phyloP scores from a whole-genome alignment of 805 yeast genomes.

The Scheffersomyces amazonensis region DNA sequence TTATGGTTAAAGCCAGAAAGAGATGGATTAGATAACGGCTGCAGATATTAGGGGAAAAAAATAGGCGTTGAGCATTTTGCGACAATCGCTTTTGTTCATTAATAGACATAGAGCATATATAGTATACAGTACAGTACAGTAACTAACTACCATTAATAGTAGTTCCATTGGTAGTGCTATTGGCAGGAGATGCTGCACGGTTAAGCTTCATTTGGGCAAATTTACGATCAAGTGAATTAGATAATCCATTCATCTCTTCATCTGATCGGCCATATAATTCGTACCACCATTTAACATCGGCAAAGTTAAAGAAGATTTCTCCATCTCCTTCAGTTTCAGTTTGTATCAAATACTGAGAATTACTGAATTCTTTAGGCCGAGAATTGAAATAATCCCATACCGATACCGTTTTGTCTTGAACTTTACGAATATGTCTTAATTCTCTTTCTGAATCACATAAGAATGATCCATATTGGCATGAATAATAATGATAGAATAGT shows the following conservation, averaged over 20 bases:
- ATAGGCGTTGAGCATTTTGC: too few species aligned
- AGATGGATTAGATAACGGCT: too few species aligned
- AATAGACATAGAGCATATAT: too few species aligned
- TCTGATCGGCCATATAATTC: conserved; percentile 77
- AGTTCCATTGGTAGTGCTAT: not conserved
- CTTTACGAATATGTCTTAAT: conserved; percentile 29
- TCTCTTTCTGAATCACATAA: conserved; percentile 73
- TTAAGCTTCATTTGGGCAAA: conserved; percentile 35
- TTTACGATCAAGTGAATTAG: conserved; percentile 37
- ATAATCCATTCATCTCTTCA: conserved; percentile 46
- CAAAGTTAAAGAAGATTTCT: conserved; percentile 58
- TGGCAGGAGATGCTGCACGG: not conserved
- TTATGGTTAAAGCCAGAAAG: too few species aligned
- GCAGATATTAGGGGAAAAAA: too few species aligned
- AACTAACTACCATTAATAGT: too few species aligned
- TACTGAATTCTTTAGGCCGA: conserved; percentile 65
- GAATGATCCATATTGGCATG: conserved; percentile 95
- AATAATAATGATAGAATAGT: conserved; percentile 80
- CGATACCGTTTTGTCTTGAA: conserved; percentile 56
- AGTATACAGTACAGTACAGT: too few species aligned
- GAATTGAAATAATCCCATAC: conserved; percentile 95
- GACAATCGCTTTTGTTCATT: too few species aligned
- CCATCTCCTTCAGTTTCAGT: conserved; percentile 24
- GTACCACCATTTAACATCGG: conserved; percentile 82
- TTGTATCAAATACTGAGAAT: conserved; percentile 43